phyloP scores from a whole-genome alignment of 192 early-diverging fungal genomes.

The Coemansia sp. region DNA sequence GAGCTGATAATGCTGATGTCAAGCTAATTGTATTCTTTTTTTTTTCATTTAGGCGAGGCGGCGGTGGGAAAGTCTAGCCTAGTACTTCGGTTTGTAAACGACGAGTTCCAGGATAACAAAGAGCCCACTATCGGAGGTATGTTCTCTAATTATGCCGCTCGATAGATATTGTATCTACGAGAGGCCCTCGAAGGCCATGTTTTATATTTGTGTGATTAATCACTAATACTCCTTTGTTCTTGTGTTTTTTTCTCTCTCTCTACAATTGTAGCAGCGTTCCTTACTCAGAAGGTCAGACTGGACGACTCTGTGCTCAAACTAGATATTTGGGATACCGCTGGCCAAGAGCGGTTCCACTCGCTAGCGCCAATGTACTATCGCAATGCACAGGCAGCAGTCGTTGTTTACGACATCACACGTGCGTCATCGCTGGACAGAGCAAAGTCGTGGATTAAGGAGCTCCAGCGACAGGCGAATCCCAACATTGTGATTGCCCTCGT shows the following conservation, averaged over 20 bases:
- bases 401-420: constrained; percentile 94
- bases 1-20: background rate
- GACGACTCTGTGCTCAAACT: constrained; percentile 85
- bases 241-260: background rate
- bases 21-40: background rate
- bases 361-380: constrained; percentile 97
- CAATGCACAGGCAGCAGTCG: constrained; percentile 95
- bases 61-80: constrained; percentile 98
- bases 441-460: constrained; percentile 94
- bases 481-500: constrained; percentile 96
- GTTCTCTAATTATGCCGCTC: background rate
- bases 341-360: constrained; percentile 97
- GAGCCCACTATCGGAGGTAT: constrained; percentile 95
- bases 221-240: constrained; percentile 1
- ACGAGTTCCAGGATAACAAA: constrained; percentile 95
- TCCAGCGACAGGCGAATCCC: constrained; percentile 94
- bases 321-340: constrained; percentile 93
- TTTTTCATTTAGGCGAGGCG: constrained; percentile 69
- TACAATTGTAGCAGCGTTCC: constrained; percentile 65
- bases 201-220: background rate
- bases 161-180: background rate
- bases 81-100: constrained; percentile 91
- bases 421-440: constrained; percentile 87
- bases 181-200: background rate
- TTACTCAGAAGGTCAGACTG: constrained; percentile 92